Evolutionary conservation across 2,329 filamentous ascomycete genomes (phyloP).

Genomic region (Coniochaeta hoffmannii): DNA sequence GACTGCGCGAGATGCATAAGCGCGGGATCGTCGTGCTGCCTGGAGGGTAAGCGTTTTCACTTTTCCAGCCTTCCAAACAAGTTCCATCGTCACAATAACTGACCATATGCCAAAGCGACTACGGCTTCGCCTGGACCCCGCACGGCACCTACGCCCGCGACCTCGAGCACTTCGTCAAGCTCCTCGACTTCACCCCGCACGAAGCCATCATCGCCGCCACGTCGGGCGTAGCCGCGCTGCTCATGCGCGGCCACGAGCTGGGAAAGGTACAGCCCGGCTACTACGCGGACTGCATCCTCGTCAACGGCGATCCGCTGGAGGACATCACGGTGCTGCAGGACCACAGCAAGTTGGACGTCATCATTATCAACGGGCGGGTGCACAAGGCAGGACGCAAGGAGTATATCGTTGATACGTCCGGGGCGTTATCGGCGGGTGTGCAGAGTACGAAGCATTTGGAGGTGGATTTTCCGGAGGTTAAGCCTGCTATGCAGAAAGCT

Average conservation of each 20-base stretch:
- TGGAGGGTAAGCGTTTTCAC: constrained; percentile 25
- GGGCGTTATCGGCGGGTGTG: not conserved
- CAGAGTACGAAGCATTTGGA: constrained; percentile 1
- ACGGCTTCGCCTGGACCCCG: constrained; percentile 39
- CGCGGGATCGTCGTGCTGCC: constrained; percentile 37
- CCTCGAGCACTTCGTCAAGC: constrained; percentile 35
- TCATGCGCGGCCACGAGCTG: constrained; percentile 31
- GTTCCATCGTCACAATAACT: not conserved
- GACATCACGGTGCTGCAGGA: constrained; percentile 34
- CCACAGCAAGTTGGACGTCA: constrained; percentile 33
- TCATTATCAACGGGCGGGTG: constrained; percentile 38
- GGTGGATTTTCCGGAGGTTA: not conserved
- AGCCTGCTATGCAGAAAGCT: constrained; percentile 3
- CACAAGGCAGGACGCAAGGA: constrained; percentile 24
- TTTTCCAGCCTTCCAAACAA: not conserved
- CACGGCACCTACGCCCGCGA: constrained; percentile 40
- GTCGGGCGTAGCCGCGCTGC: constrained; percentile 27
- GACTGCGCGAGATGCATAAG: constrained; percentile 34
- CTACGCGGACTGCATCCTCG: constrained; percentile 35
- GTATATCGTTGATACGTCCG: not conserved
- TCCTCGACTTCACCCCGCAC: constrained; percentile 34
- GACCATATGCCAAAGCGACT: constrained; percentile 22
- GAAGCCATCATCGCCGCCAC: constrained; percentile 37
- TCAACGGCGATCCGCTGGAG: constrained; percentile 36
- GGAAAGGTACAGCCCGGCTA: constrained; percentile 33